phyloP scores from a whole-genome alignment of 345 rosid genomes.

The Eucalyptus tenuipes region DNA sequence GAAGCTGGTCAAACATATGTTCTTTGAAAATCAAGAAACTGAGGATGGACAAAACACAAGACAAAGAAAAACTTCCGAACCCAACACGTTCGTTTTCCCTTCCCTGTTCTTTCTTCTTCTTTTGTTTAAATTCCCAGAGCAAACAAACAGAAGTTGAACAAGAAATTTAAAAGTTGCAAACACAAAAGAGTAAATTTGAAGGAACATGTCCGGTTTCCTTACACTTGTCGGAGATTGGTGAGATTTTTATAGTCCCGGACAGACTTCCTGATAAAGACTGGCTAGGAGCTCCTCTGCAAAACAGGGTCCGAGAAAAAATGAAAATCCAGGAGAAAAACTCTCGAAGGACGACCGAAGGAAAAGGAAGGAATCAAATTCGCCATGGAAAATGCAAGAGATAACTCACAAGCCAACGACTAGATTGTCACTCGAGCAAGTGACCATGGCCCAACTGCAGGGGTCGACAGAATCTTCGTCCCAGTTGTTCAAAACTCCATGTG shows the following conservation, averaged over 20 bases:
- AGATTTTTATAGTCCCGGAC: constrained; percentile 65
- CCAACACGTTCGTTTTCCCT: background rate
- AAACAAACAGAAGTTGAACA: background rate
- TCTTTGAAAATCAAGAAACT: background rate
- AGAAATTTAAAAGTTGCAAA: background rate
- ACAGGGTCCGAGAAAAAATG: background rate
- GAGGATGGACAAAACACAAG: background rate
- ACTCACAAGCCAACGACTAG: constrained; percentile 78
- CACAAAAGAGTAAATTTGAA: background rate
- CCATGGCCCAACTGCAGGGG: constrained; percentile 98
- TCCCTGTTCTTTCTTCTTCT: background rate
- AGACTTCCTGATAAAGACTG: constrained; percentile 84
- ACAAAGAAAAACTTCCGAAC: background rate
- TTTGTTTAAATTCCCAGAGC: background rate
- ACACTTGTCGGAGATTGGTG: constrained; percentile 91
- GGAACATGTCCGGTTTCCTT: constrained; percentile 1
- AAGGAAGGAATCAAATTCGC: background rate
- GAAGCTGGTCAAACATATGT: background rate
- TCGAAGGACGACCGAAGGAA: background rate
- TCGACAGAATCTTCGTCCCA: constrained; percentile 95
- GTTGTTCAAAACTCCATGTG: constrained; percentile 77
- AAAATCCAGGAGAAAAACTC: background rate
- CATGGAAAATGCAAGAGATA: background rate
- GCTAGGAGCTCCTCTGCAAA: constrained; percentile 80
- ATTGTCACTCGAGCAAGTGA: constrained; percentile 73